Evolutionary conservation across 2,329 filamentous ascomycete species (phyloP).

Genomic region (Emergomyces pasteurianus): DNA sequence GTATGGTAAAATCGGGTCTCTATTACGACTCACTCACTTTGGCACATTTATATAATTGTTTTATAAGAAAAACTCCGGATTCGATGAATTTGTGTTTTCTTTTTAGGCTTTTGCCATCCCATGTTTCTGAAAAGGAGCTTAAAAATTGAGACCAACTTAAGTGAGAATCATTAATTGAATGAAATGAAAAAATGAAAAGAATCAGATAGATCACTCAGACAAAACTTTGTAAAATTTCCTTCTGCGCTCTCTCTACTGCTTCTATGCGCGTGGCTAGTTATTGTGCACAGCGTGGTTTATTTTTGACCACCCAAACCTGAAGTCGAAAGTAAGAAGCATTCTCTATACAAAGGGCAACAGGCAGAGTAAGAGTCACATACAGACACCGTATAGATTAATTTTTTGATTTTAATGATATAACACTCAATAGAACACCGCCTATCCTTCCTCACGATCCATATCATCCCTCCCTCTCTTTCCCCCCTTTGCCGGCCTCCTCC

Average conservation of each 20-base stretch:
- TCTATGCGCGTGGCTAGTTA: too few relatives aligned
- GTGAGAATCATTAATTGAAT: too few relatives aligned
- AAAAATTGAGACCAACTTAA: too few relatives aligned
- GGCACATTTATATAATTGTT: background rate
- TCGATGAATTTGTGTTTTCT: background rate
- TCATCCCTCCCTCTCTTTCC: constrained; percentile 46
- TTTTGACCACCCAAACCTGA: too few relatives aligned
- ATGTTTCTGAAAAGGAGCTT: background rate
- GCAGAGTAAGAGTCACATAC: background rate
- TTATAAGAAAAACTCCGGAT: background rate
- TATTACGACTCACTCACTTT: background rate
- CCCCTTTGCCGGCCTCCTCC: constrained; percentile 41
- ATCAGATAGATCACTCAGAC: background rate
- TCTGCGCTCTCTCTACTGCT: background rate
- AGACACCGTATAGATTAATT: background rate
- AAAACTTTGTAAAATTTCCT: background rate
- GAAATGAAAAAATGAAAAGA: background rate
- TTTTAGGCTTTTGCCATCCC: background rate
- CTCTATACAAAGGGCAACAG: background rate
- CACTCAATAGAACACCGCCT: constrained; percentile 9
- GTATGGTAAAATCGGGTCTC: background rate
- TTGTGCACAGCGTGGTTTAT: too few relatives aligned
- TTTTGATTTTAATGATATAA: background rate
- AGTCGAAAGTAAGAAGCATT: too few relatives aligned
- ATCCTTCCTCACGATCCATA: constrained; percentile 69